Evolutionary conservation across 495 filamentous ascomycete genomes (phyloP), one percentile per base, ranked within the genome.

Genomic region (Podospora didyma): DNA sequence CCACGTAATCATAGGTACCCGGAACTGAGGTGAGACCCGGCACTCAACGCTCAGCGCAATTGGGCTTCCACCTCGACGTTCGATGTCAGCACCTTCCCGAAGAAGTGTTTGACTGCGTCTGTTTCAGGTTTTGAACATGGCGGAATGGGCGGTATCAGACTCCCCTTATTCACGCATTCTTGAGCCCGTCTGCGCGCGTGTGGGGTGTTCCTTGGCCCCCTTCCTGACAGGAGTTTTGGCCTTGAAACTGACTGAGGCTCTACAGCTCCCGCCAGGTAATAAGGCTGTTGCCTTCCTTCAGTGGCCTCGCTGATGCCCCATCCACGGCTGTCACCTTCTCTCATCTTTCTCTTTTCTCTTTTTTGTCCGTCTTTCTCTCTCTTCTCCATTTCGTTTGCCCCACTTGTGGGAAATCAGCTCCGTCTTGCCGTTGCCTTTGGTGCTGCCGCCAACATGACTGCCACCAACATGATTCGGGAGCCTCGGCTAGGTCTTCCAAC

Each of bases 401-500:
- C 34, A 28, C 4, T 17, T 12, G 20, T 3, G 17, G 9, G 7
- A 42, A 16, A 28, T 12, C 39, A 23, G 31, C 55, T 19, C 35
- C 11, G 41, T 22, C 52, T 46, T 45, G 26, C 26, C 26, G 26
- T 31, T 9, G 9, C 21, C 4, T 16, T 37, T 39, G 5, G 20
- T n/a, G 39, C n/a, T 42, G 39, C 39, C 12, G 39, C 39, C 26
- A 9, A 3, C 9, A 9, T 4, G 9, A 31, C 39, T 5, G 39
- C 39, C 26, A 9, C 26, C 9, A 9, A 31, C 3, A 31, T 31
- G 26, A 9, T 9, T 31, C 26, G 26, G 67, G 62, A 53, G 46
- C 65, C 60, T 19, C 62, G 67, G 49, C 46, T 53, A 10, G 67
- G 60, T 14, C 39, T 63, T 12, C 65, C 59, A 1, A 34, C 60